A percentile compares a stretch with the other conserved stretches of the same genome.
These are phyloP conservation scores for Phyllosticta citribraziliensis DNA, from an alignment of 2,329 filamentous ascomycete genomes.

Conservation along the genomic window DNA sequence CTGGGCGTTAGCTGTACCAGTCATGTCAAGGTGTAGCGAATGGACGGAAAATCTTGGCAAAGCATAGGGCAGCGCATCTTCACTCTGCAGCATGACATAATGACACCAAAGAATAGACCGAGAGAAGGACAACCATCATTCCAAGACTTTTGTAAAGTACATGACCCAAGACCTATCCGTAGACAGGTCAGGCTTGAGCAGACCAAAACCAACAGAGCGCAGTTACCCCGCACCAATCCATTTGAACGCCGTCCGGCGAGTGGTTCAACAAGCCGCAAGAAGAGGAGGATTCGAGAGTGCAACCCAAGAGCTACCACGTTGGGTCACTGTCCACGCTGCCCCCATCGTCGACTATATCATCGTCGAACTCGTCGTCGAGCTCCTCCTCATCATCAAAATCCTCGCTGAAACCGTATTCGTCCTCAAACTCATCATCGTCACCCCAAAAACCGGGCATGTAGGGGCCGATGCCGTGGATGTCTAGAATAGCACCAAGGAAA, in stretches of 20 bases:
- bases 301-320: no score
- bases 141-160: no score
- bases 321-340: background rate
- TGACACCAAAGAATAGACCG: no score
- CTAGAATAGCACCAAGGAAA: background rate
- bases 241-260: no score
- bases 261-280: no score
- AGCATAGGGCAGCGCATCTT: background rate
- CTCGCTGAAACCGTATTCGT: background rate
- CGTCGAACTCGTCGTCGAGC: background rate
- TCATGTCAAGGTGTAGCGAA: background rate
- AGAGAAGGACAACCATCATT: no score
- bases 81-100: background rate
- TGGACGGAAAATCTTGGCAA: background rate
- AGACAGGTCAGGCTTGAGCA: no score
- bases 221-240: no score
- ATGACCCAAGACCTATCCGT: no score
- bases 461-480: background rate
- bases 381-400: background rate
- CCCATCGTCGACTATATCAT: background rate
- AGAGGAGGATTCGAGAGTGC: no score
- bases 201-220: no score
- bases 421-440: background rate
- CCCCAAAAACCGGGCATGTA: background rate
- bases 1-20: constrained; percentile 12